These are phyloP conservation scores for Senna siamea DNA, from an alignment of 306 rosid species.

Conservation along the genomic window DNA sequence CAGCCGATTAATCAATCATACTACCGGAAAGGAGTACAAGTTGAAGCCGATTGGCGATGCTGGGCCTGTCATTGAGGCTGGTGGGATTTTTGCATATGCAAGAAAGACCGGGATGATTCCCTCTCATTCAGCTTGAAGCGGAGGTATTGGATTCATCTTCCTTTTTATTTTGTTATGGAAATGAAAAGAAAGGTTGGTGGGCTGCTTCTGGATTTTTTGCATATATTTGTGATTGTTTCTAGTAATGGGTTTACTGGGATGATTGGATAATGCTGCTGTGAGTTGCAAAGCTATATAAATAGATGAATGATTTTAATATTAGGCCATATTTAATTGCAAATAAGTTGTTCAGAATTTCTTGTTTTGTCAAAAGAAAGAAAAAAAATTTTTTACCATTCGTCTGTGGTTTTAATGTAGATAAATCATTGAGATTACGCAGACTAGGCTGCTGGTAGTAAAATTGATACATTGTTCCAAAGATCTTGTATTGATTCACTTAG, in stretches of 20 bases:
- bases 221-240: background rate
- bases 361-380: background rate
- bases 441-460: background rate
- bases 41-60: conserved; percentile 96
- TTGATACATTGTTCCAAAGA: background rate
- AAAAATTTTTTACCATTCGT: background rate
- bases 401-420: background rate
- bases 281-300: background rate
- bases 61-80: conserved; percentile 88
- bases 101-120: conserved; percentile 95
- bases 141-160: conserved; percentile 17
- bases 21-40: conserved; percentile 79
- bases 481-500: background rate
- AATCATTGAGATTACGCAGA: conserved; percentile 8
- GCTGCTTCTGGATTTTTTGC: conserved; percentile 16
- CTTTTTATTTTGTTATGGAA: background rate
- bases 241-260: background rate
- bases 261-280: background rate
- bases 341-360: background rate
- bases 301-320: background rate
- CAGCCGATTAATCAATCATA: conserved; percentile 78
- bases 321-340: background rate
- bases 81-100: conserved; percentile 92
- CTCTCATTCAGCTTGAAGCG: conserved; percentile 40
- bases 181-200: background rate